A percentile compares a stretch with the other conserved stretches of the same genome.
These are phyloP conservation scores for Oryza glaberrima DNA, from an alignment of 176 grass and related monocot genomes.

Conservation along the genomic window DNA sequence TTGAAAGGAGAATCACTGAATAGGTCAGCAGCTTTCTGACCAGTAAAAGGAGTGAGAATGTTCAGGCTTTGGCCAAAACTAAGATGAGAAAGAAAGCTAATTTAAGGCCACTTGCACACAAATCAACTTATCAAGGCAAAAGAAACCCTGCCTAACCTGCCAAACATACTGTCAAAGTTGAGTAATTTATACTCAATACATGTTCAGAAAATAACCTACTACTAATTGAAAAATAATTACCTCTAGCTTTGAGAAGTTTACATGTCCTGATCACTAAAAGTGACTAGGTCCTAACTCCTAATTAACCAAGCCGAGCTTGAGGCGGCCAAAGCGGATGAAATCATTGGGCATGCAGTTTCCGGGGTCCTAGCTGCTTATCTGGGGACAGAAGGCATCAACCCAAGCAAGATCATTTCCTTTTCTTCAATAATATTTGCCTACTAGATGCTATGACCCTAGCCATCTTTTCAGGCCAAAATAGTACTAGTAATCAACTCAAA, in stretches of 20 bases:
- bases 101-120: not conserved
- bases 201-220: not conserved
- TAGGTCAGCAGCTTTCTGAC: not conserved
- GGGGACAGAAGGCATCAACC: constrained; percentile 51
- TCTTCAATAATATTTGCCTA: constrained; percentile 5
- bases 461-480: constrained; percentile 28
- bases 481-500: constrained; percentile 21
- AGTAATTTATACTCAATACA: not conserved
- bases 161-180: not conserved
- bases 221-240: not conserved
- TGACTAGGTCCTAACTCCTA: not conserved
- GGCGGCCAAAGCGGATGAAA: not conserved
- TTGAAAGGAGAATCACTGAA: not conserved
- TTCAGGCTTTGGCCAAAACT: not conserved
- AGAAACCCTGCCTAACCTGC: not conserved
- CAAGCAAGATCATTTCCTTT: constrained; percentile 9
- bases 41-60: not conserved
- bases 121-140: not conserved
- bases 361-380: constrained; percentile 40
- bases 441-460: not conserved
- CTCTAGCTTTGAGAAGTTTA: not conserved
- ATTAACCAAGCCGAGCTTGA: not conserved
- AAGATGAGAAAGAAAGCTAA: not conserved
- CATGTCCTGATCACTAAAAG: not conserved
- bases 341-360: not conserved